A percentile compares a stretch with the other conserved stretches of the same genome.
Conservation (phyloP, 345 rosid genomes). For the Brassica napus region Da-Ae NC_063435.1:5940001-5940500, state of each 20-base stretch:
- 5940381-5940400: slow-evolving; percentile 85
- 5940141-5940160: slow-evolving; percentile 90
- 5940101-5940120: slow-evolving; percentile 77
- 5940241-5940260: too few relatives aligned
- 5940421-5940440: slow-evolving; percentile 98
- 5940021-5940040: slow-evolving; percentile 66
- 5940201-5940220: slow-evolving; percentile 96
- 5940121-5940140: slow-evolving; percentile 88
- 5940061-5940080: slow-evolving; percentile 85
- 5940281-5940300: too few relatives aligned
- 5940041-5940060: slow-evolving; percentile 72
- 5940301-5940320: not conserved
- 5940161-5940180: slow-evolving; percentile 84
- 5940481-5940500: slow-evolving; percentile 85
- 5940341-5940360: slow-evolving; percentile 67
- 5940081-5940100: slow-evolving; percentile 76
- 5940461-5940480: slow-evolving; percentile 82
- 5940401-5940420: slow-evolving; percentile 89
- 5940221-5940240: slow-evolving; percentile 23
- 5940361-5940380: slow-evolving; percentile 95
- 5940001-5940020: slow-evolving; percentile 88
- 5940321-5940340: slow-evolving; percentile 7
- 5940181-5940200: slow-evolving; percentile 90
- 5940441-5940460: slow-evolving; percentile 86
- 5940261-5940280: too few relatives aligned